Conservation (phyloP, 2,329 filamentous ascomycete species). For the Apiospora kogelbergensis region DNA sequence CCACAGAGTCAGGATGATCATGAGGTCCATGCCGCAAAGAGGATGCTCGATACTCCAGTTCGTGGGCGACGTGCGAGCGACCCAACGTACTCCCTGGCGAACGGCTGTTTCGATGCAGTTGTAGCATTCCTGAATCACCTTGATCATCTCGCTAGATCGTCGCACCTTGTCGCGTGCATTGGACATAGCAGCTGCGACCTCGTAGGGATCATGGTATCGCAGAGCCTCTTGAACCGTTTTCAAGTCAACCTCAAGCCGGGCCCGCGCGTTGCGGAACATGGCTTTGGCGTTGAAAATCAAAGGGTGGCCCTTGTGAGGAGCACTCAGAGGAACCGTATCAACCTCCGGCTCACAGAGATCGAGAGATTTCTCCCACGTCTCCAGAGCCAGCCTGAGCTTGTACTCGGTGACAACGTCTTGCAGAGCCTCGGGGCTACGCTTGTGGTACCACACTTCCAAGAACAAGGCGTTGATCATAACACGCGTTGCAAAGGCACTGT, state of each 20-base stretch:
- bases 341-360: slow-evolving; percentile 91
- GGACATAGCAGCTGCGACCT: slow-evolving; percentile 96
- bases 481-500: slow-evolving; percentile 94
- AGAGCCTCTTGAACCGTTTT: slow-evolving; percentile 96
- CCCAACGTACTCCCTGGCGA: slow-evolving; percentile 92
- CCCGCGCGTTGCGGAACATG: slow-evolving; percentile 90
- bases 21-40: slow-evolving; percentile 91
- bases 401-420: slow-evolving; percentile 98
- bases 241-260: slow-evolving; percentile 89
- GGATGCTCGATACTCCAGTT: slow-evolving; percentile 99
- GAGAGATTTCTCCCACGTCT: slow-evolving; percentile 98
- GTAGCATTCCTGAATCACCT: slow-evolving; percentile 96
- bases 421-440: slow-evolving; percentile 94
- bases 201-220: slow-evolving; percentile 94
- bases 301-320: slow-evolving; percentile 93
- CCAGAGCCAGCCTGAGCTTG: slow-evolving; percentile 90
- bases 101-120: slow-evolving; percentile 97
- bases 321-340: slow-evolving; percentile 84
- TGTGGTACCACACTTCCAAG: slow-evolving; percentile 98
- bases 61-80: slow-evolving; percentile 93
- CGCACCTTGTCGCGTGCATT: slow-evolving; percentile 91
- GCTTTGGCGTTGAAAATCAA: slow-evolving; percentile 98
- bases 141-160: slow-evolving; percentile 95
- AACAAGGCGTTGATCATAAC: slow-evolving; percentile 99
- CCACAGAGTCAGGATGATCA: slow-evolving; percentile 97